A percentile compares a stretch with the other conserved stretches of the same genome.
Evolutionary conservation across 2,329 filamentous ascomycete genomes (phyloP).

Genomic region (Fusarium staphyleae): DNA sequence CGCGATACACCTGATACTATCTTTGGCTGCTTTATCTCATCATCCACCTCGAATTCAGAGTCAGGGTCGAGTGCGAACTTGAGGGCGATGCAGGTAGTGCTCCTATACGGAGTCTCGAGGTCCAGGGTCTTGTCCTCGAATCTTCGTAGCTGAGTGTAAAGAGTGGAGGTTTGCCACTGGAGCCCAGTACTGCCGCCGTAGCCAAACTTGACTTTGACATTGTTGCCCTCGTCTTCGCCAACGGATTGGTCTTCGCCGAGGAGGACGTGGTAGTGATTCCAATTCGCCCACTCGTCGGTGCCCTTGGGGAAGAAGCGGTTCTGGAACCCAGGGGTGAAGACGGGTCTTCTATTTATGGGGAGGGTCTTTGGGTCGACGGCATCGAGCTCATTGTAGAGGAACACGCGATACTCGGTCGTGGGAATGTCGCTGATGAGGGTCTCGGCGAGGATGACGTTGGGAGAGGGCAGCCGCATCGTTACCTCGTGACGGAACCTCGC

Average conservation of each 20-base stretch:
- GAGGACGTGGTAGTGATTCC: slow-evolving; percentile 23
- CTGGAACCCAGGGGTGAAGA: slow-evolving; percentile 8
- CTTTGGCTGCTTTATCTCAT: neutral
- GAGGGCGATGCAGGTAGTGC: slow-evolving; percentile 19
- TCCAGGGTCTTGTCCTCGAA: slow-evolving; percentile 6
- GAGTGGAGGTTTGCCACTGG: slow-evolving; percentile 6
- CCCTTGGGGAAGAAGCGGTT: slow-evolving; percentile 19
- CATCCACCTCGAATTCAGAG: neutral
- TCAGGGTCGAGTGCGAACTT: slow-evolving; percentile 7
- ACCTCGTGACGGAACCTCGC: too few relatives aligned
- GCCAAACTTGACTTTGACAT: slow-evolving; percentile 15
- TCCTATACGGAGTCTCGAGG: slow-evolving; percentile 11
- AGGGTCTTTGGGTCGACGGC: neutral
- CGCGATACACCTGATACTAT: neutral
- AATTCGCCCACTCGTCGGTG: neutral
- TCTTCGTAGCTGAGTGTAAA: slow-evolving; percentile 8
- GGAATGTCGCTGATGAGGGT: slow-evolving; percentile 20
- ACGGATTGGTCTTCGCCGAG: slow-evolving; percentile 3
- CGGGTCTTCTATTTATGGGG: slow-evolving; percentile 1
- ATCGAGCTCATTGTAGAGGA: slow-evolving; percentile 15
- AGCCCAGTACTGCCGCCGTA: slow-evolving; percentile 4
- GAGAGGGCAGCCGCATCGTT: too few relatives aligned
- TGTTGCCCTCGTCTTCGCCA: neutral
- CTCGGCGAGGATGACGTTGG: slow-evolving; percentile 14
- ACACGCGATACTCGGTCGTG: slow-evolving; percentile 12